phyloP scores from a whole-genome alignment of 164 flowering plant genomes.

The Stephania japonica region DNA sequence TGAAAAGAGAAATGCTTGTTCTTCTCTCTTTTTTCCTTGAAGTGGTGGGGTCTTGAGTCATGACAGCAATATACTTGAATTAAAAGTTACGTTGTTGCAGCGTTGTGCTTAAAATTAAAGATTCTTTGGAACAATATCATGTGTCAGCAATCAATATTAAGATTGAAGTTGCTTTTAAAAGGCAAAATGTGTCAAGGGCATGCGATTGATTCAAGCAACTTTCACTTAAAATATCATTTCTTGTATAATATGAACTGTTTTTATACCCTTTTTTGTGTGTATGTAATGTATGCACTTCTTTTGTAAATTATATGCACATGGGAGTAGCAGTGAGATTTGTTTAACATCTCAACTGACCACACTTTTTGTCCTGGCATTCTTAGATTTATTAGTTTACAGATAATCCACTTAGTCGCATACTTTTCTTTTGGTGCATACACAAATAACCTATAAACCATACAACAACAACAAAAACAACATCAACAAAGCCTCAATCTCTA shows the following conservation, averaged over 20 bases:
- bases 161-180: not conserved
- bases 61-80: not conserved
- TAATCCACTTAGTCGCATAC: too few species aligned
- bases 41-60: not conserved
- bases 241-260: not conserved
- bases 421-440: too few species aligned
- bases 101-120: not conserved
- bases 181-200: not conserved
- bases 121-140: not conserved
- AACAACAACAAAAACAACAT: too few species aligned
- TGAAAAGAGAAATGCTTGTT: not conserved
- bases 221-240: not conserved
- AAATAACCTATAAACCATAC: too few species aligned
- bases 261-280: not conserved
- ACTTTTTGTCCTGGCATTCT: too few species aligned
- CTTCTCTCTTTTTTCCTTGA: not conserved
- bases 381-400: too few species aligned
- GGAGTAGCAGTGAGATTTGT: not conserved
- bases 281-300: not conserved
- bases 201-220: not conserved
- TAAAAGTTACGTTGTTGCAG: not conserved
- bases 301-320: not conserved
- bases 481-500: too few species aligned
- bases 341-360: not conserved
- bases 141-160: not conserved